These are phyloP conservation scores for Rossbeevera mucosa DNA, from an alignment of 768 basidiomycete species.

Conservation along the genomic window DNA sequence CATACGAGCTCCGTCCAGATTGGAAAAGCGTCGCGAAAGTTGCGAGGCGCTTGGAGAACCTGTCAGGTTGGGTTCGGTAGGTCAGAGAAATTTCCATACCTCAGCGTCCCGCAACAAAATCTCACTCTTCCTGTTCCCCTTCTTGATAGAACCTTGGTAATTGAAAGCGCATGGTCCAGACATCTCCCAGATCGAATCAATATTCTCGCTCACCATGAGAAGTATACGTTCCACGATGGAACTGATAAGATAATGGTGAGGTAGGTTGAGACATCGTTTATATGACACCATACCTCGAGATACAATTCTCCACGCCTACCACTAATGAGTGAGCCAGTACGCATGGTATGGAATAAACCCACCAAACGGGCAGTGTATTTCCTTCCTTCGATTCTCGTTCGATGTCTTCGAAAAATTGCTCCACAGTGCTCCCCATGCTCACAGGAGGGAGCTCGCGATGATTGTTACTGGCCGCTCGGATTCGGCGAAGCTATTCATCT, in stretches of 20 bases:
- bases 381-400: constrained; percentile 51
- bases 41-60: constrained; percentile 52
- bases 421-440: constrained; percentile 83
- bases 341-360: constrained; percentile 11
- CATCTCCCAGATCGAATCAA: too few species aligned
- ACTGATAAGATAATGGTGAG: not conserved
- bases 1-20: constrained; percentile 50
- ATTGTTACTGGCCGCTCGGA: constrained; percentile 74
- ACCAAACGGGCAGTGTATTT: constrained; percentile 82
- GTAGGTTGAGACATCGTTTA: not conserved
- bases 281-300: constrained; percentile 58
- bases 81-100: constrained; percentile 33
- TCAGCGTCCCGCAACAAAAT: constrained; percentile 89
- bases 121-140: constrained; percentile 94
- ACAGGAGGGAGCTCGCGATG: constrained; percentile 85
- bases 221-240: constrained; percentile 72
- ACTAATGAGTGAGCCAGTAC: not conserved
- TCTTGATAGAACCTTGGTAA: constrained; percentile 77
- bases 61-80: not conserved
- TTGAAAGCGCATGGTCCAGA: not conserved
- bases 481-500: constrained; percentile 80
- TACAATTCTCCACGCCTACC: constrained; percentile 65
- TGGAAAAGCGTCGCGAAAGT: constrained; percentile 76
- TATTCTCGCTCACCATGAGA: constrained; percentile 60
- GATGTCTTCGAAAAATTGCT: constrained; percentile 86